These are phyloP conservation scores for Chytridiales sp. DNA, from an alignment of 371 early-diverging fungal genomes.

Conservation along the genomic window DNA sequence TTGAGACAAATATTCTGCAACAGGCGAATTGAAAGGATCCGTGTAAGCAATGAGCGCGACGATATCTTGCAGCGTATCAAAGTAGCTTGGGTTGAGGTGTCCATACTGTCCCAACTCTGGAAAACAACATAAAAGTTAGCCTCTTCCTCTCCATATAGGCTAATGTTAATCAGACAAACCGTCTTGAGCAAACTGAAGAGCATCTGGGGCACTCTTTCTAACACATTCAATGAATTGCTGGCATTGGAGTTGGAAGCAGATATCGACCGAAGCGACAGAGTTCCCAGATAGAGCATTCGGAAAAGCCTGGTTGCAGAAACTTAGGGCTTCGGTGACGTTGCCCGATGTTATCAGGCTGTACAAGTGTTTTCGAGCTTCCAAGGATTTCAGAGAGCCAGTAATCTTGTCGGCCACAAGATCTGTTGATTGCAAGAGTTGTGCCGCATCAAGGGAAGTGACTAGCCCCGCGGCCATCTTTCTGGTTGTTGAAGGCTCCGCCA, in stretches of 20 bases:
- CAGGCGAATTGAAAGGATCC: slow-evolving; percentile 45
- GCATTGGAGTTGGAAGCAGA: slow-evolving; percentile 40
- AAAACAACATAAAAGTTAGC: neutral
- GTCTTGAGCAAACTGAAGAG: slow-evolving; percentile 44
- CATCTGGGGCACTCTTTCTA: slow-evolving; percentile 33
- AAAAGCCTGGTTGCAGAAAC: slow-evolving; percentile 24
- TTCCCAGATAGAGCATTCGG: slow-evolving; percentile 25
- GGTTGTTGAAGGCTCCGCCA: neutral
- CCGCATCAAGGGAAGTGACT: neutral
- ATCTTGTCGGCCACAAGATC: neutral
- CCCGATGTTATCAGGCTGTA: slow-evolving; percentile 28
- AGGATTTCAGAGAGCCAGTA: slow-evolving; percentile 3
- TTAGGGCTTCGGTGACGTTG: slow-evolving; percentile 37
- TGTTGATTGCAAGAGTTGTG: neutral
- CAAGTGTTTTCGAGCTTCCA: slow-evolving; percentile 32
- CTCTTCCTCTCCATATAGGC: neutral
- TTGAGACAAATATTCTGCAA: slow-evolving; percentile 36
- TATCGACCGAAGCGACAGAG: slow-evolving; percentile 25
- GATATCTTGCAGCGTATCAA: slow-evolving; percentile 37
- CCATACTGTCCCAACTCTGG: slow-evolving; percentile 39
- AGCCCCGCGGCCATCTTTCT: neutral
- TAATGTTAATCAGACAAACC: neutral
- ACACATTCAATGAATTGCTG: slow-evolving; percentile 50
- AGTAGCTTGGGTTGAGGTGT: slow-evolving; percentile 21
- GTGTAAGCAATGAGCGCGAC: slow-evolving; percentile 48